Conservation (phyloP, 805 yeast species). For the Candida coquimbonensis region DNA sequence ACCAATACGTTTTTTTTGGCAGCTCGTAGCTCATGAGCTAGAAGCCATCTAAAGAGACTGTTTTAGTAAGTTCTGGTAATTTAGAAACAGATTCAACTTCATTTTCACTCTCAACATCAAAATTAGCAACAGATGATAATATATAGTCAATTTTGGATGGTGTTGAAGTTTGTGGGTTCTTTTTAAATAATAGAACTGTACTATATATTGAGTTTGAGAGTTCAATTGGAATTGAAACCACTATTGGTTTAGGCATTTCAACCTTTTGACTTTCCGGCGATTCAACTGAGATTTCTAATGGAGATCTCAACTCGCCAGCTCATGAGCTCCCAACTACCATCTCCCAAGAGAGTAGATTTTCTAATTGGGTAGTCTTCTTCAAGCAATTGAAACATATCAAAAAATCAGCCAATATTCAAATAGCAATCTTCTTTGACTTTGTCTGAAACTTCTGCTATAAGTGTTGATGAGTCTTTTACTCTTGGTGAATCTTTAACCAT, state of each 20-base stretch:
- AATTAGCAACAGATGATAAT: background rate
- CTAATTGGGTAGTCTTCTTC: no score
- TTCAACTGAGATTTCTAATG: background rate
- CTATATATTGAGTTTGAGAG: background rate
- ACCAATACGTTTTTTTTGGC: no score
- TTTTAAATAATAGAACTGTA: conserved; percentile 2
- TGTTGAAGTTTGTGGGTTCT: conserved; percentile 1
- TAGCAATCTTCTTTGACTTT: no score
- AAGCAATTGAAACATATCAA: no score
- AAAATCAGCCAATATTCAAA: no score
- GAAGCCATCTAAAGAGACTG: conserved; percentile 11
- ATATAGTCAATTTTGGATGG: conserved; percentile 1
- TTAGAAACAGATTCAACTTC: conserved; percentile 3
- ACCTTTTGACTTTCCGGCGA: background rate
- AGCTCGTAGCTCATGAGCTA: no score
- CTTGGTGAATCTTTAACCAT: no score
- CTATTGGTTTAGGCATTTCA: conserved; percentile 3
- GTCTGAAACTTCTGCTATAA: no score
- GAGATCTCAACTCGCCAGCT: no score
- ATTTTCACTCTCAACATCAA: conserved; percentile 2
- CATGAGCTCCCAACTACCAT: no score
- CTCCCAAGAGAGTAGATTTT: no score
- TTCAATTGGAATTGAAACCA: conserved; percentile 10
- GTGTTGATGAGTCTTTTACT: no score
- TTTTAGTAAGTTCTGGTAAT: conserved; percentile 17